Base-by-base conservation (phyloP, 768 basidiomycete species). In the Scleroderma citrinum region DNA sequence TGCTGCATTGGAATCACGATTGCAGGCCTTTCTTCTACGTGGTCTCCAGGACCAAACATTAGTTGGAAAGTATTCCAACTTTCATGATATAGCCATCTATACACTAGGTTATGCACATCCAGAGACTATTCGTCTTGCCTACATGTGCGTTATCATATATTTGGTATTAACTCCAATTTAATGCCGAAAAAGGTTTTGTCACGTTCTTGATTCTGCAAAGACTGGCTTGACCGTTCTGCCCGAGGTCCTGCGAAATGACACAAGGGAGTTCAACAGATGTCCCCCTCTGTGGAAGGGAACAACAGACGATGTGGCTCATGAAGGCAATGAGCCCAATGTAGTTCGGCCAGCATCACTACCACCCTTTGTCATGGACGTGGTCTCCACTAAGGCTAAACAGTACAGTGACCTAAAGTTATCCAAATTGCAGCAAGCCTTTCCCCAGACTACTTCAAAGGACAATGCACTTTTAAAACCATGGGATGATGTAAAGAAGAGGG, bases 161-260 rank as follows among this genome's bases (percentile, higher is more conserved):
- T 30, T 17, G 16, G 3, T 32, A 3, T 11, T 16, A 31, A 12
- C 16, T 13, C 17, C 14, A 32, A 16, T 5, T 23, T 55, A 19
- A 44, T 46, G n/a, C 4, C n/a, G 19, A 17, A 40, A 16, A 42
- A 75, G 76, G 69, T 77, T 78, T 61, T 67, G 76, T 51, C 74
- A 72, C 36, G 68, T 78, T 11, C 72, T 87, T 1, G 84, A 87
- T 55, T 76, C 78, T 1, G 56, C 75, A 7, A 87, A 87, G 55
- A 80, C 78, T 7, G 84, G 84, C 0, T 69, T 76, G 44, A 67
- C 65, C 1, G 69, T 85, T 34, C 57, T 58, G 6, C 60, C 58
- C 0, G 56, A 66, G 0, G 58, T 69, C 14, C 60, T 70, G n/a
- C 49, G 48, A 13, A 48, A 48, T 0, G 74, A 78, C 45, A 58